phyloP scores from a whole-genome alignment of 306 rosid genomes.

The Pyrus bretschneideri region DNA sequence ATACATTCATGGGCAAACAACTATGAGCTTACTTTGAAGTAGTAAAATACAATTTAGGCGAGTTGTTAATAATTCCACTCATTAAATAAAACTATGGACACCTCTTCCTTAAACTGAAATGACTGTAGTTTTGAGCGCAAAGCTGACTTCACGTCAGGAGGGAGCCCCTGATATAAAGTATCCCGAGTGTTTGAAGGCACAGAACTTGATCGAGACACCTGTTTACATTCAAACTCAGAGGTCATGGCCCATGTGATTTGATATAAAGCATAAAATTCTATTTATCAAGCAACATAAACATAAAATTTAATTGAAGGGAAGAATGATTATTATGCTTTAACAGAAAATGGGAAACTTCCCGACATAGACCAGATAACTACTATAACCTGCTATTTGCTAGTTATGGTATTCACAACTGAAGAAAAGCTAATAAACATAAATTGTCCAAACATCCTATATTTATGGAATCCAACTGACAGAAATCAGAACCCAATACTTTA shows the following conservation, averaged over 20 bases:
- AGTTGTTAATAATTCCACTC: background rate
- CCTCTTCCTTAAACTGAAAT: conserved; percentile 94
- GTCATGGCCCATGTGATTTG: background rate
- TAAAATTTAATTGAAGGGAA: background rate
- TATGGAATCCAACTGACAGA: background rate
- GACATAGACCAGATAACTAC: background rate
- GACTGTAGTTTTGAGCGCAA: conserved; percentile 68
- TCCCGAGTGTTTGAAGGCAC: conserved; percentile 95
- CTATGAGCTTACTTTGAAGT: background rate
- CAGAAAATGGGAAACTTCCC: background rate
- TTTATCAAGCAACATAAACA: background rate
- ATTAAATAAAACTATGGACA: conserved; percentile 13
- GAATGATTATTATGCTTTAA: background rate
- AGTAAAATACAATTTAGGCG: background rate
- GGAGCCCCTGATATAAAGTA: conserved; percentile 90
- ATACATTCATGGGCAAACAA: background rate
- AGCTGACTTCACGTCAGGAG: conserved; percentile 79
- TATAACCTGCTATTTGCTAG: background rate
- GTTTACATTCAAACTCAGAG: conserved; percentile 10
- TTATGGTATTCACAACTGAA: background rate
- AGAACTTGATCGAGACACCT: conserved; percentile 97
- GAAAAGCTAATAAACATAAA: background rate
- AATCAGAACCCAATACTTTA: background rate
- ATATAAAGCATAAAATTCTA: background rate
- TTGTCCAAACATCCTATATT: background rate